Evolutionary conservation across 2,329 filamentous ascomycete species (phyloP).

Genomic region (Lachnellula cervina): DNA sequence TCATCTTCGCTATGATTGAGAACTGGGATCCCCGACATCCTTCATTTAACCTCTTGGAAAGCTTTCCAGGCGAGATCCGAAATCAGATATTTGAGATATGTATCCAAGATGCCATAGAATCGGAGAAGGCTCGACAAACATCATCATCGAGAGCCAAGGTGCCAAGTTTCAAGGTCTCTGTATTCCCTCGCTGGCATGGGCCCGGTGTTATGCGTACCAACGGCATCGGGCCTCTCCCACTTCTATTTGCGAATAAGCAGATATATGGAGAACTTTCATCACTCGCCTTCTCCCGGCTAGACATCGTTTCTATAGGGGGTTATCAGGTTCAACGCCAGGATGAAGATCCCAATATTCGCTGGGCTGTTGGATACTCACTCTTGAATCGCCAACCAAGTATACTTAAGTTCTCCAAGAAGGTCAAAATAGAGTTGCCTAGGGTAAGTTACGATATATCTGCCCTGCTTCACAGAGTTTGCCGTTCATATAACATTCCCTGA

Average conservation of each 20-base stretch:
- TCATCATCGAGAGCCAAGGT: background rate
- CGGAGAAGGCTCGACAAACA: background rate
- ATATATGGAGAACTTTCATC: slow-evolving; percentile 10
- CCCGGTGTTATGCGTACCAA: slow-evolving; percentile 1
- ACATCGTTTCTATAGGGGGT: slow-evolving; percentile 10
- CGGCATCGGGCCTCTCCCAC: slow-evolving; percentile 11
- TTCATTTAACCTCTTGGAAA: background rate
- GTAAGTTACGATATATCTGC: background rate
- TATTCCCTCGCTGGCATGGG: slow-evolving; percentile 6
- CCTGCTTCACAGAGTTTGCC: background rate
- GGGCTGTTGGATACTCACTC: slow-evolving; percentile 8
- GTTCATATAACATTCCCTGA: background rate
- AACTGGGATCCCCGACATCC: background rate
- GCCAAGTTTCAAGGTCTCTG: background rate
- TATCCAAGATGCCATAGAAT: slow-evolving; percentile 6
- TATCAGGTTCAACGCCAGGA: slow-evolving; percentile 12
- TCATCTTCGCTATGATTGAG: too few species aligned
- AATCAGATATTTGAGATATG: slow-evolving; percentile 12
- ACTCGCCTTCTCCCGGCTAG: slow-evolving; percentile 11
- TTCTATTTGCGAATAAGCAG: slow-evolving; percentile 16
- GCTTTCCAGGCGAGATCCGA: slow-evolving; percentile 13
- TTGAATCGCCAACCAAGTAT: slow-evolving; percentile 6
- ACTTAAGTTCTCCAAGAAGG: slow-evolving; percentile 1
- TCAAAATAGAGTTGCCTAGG: slow-evolving; percentile 10
- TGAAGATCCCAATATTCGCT: slow-evolving; percentile 12